These are phyloP conservation scores for Thinopyrum obtusiflorum DNA, from an alignment of 202 grass and related monocot genomes.

Conservation along the genomic window DNA sequence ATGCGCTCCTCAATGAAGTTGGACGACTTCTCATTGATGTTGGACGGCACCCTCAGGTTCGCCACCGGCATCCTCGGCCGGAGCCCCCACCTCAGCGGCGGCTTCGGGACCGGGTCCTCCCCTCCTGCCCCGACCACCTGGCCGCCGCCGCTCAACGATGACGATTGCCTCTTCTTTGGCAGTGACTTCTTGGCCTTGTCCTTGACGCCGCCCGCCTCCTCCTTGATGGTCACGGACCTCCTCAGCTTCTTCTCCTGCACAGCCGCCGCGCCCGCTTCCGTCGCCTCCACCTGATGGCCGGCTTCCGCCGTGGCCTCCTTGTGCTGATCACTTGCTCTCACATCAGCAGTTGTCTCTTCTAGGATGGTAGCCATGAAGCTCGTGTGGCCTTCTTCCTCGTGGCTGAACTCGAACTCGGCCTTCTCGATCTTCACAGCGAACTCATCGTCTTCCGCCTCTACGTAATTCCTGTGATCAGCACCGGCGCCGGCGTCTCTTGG, in stretches of 20 bases:
- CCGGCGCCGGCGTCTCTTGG: neutral
- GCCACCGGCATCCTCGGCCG: slow-evolving; percentile 38
- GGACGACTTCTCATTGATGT: slow-evolving; percentile 46
- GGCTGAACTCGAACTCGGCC: slow-evolving; percentile 23
- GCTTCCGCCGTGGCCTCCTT: neutral
- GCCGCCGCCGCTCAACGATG: neutral
- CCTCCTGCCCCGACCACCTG: neutral
- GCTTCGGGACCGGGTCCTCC: neutral
- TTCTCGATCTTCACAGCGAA: slow-evolving; percentile 43
- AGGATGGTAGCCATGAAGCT: slow-evolving; percentile 11
- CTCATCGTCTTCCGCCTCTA: slow-evolving; percentile 16
- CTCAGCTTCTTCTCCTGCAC: slow-evolving; percentile 33
- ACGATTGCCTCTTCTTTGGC: slow-evolving; percentile 40
- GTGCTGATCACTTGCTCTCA: neutral
- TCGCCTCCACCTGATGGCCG: neutral
- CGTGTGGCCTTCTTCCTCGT: neutral
- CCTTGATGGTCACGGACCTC: slow-evolving; percentile 41
- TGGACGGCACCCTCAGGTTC: slow-evolving; percentile 33
- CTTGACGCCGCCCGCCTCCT: neutral
- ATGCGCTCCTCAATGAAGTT: slow-evolving; percentile 41
- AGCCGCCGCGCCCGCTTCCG: neutral
- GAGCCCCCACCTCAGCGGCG: slow-evolving; percentile 28
- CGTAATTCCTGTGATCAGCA: neutral
- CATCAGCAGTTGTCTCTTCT: neutral
- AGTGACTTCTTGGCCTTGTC: slow-evolving; percentile 28